Conservation (phyloP, 192 early-diverging fungal species). For the Umbelopsis sp. region DNA sequence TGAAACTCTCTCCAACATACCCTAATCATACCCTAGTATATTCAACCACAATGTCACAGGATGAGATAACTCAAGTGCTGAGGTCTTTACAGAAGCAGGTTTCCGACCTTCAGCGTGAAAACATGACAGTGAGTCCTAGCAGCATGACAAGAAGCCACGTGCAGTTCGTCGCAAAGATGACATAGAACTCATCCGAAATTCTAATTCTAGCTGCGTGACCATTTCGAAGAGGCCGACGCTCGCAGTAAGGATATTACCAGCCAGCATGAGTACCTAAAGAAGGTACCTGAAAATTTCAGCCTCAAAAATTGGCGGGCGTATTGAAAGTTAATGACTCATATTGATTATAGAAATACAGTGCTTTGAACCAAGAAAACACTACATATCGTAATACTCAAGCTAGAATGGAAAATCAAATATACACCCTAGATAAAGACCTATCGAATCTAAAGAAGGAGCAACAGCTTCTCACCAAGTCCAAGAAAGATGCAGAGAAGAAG, state of each 20-base stretch:
- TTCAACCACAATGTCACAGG: slow-evolving; percentile 23
- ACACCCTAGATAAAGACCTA: slow-evolving; percentile 48
- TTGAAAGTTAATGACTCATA: not conserved
- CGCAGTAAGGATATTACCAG: slow-evolving; percentile 20
- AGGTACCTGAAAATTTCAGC: slow-evolving; percentile 23
- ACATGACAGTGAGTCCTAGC: slow-evolving; percentile 23
- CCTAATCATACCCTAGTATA: slow-evolving; percentile 16
- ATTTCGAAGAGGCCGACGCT: slow-evolving; percentile 26
- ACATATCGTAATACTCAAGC: slow-evolving; percentile 35
- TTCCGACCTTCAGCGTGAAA: slow-evolving; percentile 27
- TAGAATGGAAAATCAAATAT: slow-evolving; percentile 54
- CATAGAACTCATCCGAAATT: slow-evolving; percentile 5
- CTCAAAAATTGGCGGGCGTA: not conserved
- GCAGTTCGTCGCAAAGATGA: not conserved
- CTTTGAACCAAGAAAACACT: slow-evolving; percentile 35
- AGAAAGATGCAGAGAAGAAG: slow-evolving; percentile 50
- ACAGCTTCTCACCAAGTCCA: slow-evolving; percentile 39
- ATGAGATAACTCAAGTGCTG: slow-evolving; percentile 29
- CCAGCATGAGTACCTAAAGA: slow-evolving; percentile 34
- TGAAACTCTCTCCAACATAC: slow-evolving; percentile 18
- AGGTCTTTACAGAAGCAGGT: slow-evolving; percentile 28
- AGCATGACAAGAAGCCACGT: not conserved
- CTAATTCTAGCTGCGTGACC: slow-evolving; percentile 26
- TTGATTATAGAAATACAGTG: slow-evolving; percentile 29
- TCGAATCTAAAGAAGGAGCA: slow-evolving; percentile 42